Base-by-base conservation (phyloP, 805 yeast species). In the Wickerhamiella cacticola region DNA sequence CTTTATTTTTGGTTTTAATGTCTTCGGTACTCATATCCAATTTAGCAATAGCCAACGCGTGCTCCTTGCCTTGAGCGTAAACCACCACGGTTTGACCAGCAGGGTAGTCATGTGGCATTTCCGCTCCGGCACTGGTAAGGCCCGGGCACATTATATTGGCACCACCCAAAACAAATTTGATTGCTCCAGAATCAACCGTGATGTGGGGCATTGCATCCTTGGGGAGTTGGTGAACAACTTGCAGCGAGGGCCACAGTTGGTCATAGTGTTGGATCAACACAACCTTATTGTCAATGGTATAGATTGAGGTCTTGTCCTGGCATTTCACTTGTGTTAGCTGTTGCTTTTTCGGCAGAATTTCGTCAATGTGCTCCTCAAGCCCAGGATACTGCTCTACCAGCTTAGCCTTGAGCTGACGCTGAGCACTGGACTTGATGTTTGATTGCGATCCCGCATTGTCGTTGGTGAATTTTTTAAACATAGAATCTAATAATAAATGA, bases 121-220 rank as follows among this genome's bases (percentile, higher is more conserved):
- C 65, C 18, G 94, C 96, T 36, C 96, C 95, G 1, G 80, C 72
- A 16, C 92, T 61, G 0, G 95, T 86, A 53, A 86, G 72, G 16
- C 96, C 96, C 2, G 95, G 95, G 65, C 96, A 88, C 97, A 88
- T 88, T 59, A 88, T 83, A 60, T 88, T 88, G 24, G 96, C 96
- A 49, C 96, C 97, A 3, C 94, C 81, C n/a, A 88, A 68, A 22
- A 88, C 92, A 60, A 88, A 88, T 65, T 88, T 88, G 63, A 88
- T 88, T 45, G 97, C 97, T 50, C 97, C 97, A 62, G 96, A 74
- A 59, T 88, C 97, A 10, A 89, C 96, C 60, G 79, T 83, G 39
- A 88, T 94, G 29, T 75, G 68, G 19, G 96, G 96, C 67, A 88
- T 88, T 31, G 80, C 76, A 8, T 74, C 71, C 18, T 33, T 23